Base-by-base conservation (phyloP, 2,329 filamentous ascomycete species). In the Neofusicoccum umdonicola region DNA sequence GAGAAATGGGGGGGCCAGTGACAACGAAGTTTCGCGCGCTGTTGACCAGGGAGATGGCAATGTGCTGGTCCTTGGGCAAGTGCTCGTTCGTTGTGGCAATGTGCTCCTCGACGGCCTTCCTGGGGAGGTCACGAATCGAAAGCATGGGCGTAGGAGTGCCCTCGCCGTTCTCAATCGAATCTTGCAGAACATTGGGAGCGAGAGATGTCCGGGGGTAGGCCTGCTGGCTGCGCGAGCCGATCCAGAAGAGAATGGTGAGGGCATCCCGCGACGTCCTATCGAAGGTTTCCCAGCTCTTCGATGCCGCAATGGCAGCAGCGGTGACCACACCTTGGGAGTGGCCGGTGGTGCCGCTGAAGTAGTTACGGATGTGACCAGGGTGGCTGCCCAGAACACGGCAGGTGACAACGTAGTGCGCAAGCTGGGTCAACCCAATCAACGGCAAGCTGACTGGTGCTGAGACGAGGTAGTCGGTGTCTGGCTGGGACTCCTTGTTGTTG, bases 1-100 rank as follows among this genome's bases (percentile, higher is more conserved):
- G 84, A 1, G 96, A 98, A 69, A 96, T 93, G 2, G 96, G 95
- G 63, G 95, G 95, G 62, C 95, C 95, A 47, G 95, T 97, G 13
- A 99, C 93, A 56, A 99, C 96, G 74, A 98, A 90, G 78, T 98
- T 99, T 66, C 95, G 90, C 13, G 94, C 93, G 80, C 94, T 98
- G 84, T 99, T 99, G 77, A 97, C 88, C 64, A 99, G 86, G 0
- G 96, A 98, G 71, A 99, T 94, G 75, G 89, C 89, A 75, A 99
- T 97, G 76, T 98, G 95, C 65, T 93, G 88, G 72, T 97, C 93
- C 68, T 90, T 82, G 0, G 95, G 95, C 65, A 99, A 86, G 81
- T 99, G 96, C 77, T 97, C 89, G 79, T 99, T 99, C 69, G 95
- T 99, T 13, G 90, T 91, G 80, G 98, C 90, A 70, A 99, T 96